Conservation (phyloP, 106 monocot genomes). For the Dendrobium catenatum region DNA sequence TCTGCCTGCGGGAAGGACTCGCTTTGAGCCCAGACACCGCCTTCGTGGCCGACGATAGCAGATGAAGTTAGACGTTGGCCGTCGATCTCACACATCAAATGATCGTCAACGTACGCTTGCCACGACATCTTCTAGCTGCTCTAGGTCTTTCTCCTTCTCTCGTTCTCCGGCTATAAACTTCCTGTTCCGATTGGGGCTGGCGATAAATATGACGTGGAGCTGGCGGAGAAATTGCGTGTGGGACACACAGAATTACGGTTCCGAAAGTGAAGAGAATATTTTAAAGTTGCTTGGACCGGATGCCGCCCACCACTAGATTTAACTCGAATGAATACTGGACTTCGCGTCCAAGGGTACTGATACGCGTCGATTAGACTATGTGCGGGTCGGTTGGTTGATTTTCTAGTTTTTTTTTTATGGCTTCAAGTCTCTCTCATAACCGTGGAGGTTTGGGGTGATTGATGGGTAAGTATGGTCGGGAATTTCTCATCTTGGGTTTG, state of each 20-base stretch:
- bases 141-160: background rate
- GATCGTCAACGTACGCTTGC: slow-evolving; percentile 15
- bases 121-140: slow-evolving; percentile 12
- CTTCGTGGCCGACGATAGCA: slow-evolving; percentile 14
- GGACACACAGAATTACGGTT: background rate
- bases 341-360: background rate
- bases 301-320: background rate
- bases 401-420: no score
- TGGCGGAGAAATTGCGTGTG: background rate
- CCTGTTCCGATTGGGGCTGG: background rate
- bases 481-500: no score
- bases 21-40: slow-evolving; percentile 15
- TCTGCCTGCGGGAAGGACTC: slow-evolving; percentile 15
- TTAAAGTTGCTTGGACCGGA: background rate
- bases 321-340: background rate
- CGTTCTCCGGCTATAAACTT: background rate
- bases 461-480: no score
- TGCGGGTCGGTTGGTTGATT: no score
- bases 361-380: no score
- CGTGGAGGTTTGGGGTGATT: no score
- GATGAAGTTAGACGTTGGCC: slow-evolving; percentile 10
- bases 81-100: slow-evolving; percentile 17
- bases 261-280: background rate
- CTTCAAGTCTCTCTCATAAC: no score
- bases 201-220: background rate